Evolutionary conservation across 352 stramenopile species (phyloP).

Genomic region (Phytophthora litchii): DNA sequence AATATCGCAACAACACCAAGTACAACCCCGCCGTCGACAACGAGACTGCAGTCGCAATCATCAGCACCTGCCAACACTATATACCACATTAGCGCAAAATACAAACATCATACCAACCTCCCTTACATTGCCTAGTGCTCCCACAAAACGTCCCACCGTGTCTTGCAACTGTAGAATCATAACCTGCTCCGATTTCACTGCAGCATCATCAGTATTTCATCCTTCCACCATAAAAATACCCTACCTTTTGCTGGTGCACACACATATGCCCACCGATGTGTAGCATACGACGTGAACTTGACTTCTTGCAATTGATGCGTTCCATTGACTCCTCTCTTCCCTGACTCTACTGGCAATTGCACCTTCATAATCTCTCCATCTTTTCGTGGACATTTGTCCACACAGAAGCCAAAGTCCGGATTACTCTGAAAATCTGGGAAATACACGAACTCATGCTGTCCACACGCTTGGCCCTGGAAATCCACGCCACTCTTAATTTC

Average conservation of each 20-base stretch:
- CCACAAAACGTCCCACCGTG: constrained; percentile 75
- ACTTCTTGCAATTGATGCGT: constrained; percentile 43
- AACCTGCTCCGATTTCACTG: constrained; percentile 55
- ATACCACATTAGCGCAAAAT: constrained; percentile 1
- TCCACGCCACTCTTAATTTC: constrained; percentile 84
- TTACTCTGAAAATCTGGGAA: constrained; percentile 72
- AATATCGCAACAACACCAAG: constrained; percentile 71
- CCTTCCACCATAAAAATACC: neutral
- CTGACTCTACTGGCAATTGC: constrained; percentile 51
- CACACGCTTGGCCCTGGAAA: constrained; percentile 70
- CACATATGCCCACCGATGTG: constrained; percentile 68
- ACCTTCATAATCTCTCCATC: constrained; percentile 53
- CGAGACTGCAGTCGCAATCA: constrained; percentile 66
- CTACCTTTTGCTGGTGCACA: constrained; percentile 66
- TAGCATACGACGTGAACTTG: constrained; percentile 71
- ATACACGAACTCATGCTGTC: constrained; percentile 60
- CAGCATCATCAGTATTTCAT: neutral
- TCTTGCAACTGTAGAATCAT: constrained; percentile 81
- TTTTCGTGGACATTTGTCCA: constrained; percentile 52
- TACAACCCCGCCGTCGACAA: constrained; percentile 65
- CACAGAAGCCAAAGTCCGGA: constrained; percentile 84
- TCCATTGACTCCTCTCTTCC: constrained; percentile 36
- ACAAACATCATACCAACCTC: neutral
- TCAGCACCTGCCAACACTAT: constrained; percentile 72
- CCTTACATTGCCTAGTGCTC: constrained; percentile 68